Conservation (phyloP, 305 asterid genomes). For the Salvia sclarea region DNA sequence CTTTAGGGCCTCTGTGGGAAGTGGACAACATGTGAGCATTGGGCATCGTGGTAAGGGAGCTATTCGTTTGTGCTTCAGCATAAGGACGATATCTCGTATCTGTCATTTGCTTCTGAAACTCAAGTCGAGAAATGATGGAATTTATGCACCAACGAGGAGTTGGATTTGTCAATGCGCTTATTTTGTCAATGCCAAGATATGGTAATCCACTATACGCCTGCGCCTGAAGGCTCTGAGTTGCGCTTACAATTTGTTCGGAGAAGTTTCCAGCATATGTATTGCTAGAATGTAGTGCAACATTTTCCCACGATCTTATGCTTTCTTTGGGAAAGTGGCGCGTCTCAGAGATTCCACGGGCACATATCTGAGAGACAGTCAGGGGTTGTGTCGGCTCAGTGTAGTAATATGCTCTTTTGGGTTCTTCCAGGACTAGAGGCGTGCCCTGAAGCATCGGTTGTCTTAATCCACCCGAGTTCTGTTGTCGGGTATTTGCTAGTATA, state of each 20-base stretch:
- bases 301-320: conserved; percentile 30
- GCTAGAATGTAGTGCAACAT: conserved; percentile 33
- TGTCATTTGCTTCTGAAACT: conserved; percentile 40
- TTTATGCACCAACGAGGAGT: conserved; percentile 27
- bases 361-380: conserved; percentile 40
- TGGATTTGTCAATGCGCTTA: conserved; percentile 34
- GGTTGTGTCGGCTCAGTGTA: conserved; percentile 30
- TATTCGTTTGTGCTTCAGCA: conserved; percentile 37
- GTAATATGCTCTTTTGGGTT: conserved; percentile 42
- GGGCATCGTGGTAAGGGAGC: conserved; percentile 28
- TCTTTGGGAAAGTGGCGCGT: conserved; percentile 27
- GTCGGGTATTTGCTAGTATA: conserved; percentile 39
- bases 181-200: conserved; percentile 30
- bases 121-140: conserved; percentile 27
- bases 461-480: conserved; percentile 30
- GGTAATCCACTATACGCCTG: conserved; percentile 38
- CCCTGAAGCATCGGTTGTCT: conserved; percentile 39
- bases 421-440: conserved; percentile 34
- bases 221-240: conserved; percentile 27
- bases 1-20: conserved; percentile 31
- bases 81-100: conserved; percentile 27
- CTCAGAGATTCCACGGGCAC: conserved; percentile 33
- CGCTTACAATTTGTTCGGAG: conserved; percentile 36
- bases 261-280: conserved; percentile 34
- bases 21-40: conserved; percentile 34